Conservation (phyloP, 371 early-diverging fungal genomes). For the Lichtheimia ramosa region DNA sequence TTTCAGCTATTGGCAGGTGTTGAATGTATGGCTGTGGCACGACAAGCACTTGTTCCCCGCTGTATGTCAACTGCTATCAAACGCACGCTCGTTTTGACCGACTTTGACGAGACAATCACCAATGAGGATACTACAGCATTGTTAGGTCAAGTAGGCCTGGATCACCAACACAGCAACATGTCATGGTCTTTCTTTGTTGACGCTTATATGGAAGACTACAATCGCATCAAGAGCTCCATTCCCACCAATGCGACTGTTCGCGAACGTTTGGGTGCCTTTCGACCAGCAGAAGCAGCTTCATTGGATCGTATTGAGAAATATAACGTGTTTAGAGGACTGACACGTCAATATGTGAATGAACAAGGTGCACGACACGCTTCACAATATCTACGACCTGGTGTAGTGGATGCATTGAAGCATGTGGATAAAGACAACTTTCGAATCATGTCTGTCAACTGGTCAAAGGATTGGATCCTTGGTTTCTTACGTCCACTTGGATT, state of each 20-base stretch:
- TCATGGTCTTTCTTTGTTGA: slow-evolving; percentile 39
- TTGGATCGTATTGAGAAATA: slow-evolving; percentile 25
- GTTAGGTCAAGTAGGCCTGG: slow-evolving; percentile 30
- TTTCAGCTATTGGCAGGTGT: too few relatives aligned
- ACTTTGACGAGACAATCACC: slow-evolving; percentile 48
- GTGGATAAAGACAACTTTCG: slow-evolving; percentile 10
- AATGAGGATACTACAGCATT: slow-evolving; percentile 33
- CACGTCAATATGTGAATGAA: slow-evolving; percentile 15
- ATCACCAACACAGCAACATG: slow-evolving; percentile 1
- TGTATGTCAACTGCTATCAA: neutral
- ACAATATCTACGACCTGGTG: slow-evolving; percentile 16
- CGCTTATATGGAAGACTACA: slow-evolving; percentile 37
- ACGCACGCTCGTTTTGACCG: slow-evolving; percentile 27
- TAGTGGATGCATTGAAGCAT: slow-evolving; percentile 12
- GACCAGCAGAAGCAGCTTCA: slow-evolving; percentile 30
- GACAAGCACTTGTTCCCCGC: too few relatives aligned
- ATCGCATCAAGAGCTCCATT: slow-evolving; percentile 2
- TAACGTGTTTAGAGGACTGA: slow-evolving; percentile 30
- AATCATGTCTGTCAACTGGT: slow-evolving; percentile 45
- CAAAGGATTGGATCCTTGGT: slow-evolving; percentile 50
- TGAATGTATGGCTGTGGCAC: too few relatives aligned
- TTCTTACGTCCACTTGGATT: slow-evolving; percentile 17
- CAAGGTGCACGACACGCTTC: slow-evolving; percentile 7
- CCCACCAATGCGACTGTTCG: neutral
- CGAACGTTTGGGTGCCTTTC: slow-evolving; percentile 21